phyloP scores from a whole-genome alignment of 176 grass and related monocot species.

The Juncus effusus region DNA sequence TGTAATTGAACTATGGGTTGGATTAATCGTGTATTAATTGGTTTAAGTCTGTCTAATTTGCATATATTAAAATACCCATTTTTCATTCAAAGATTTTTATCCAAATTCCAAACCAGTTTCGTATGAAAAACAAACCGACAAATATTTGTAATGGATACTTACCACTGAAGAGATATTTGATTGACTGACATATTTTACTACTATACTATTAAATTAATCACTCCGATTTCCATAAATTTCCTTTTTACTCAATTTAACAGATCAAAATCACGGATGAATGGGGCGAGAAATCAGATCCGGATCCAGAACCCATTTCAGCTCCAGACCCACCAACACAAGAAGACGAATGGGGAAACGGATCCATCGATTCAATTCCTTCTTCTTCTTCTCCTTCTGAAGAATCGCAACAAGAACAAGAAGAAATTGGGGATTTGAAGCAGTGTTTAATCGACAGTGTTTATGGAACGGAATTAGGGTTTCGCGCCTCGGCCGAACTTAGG shows the following conservation, averaged over 20 bases:
- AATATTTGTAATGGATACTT: too few species aligned
- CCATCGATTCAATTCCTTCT: neutral
- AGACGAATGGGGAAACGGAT: conserved; percentile 57
- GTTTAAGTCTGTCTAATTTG: neutral
- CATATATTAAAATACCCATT: too few species aligned
- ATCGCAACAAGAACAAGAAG: neutral
- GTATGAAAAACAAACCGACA: too few species aligned
- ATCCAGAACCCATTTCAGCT: conserved; percentile 40
- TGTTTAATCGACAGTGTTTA: conserved; percentile 80
- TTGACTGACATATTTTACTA: too few species aligned
- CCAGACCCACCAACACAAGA: conserved; percentile 56
- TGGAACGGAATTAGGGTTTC: conserved; percentile 66
- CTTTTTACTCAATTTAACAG: neutral
- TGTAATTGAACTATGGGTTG: neutral
- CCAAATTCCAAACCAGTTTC: too few species aligned
- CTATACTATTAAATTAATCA: too few species aligned
- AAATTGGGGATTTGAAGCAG: conserved; percentile 53
- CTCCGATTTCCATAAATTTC: neutral
- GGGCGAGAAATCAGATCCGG: conserved; percentile 51
- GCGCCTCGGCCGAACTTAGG: conserved; percentile 63
- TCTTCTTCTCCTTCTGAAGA: neutral
- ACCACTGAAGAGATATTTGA: too few species aligned
- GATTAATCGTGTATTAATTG: conserved; percentile 3
- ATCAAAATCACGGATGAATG: conserved; percentile 54
- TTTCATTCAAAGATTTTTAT: too few species aligned